Base-by-base conservation (phyloP, 2,329 filamentous ascomycete species). In the Aspergillus tanneri region DNA sequence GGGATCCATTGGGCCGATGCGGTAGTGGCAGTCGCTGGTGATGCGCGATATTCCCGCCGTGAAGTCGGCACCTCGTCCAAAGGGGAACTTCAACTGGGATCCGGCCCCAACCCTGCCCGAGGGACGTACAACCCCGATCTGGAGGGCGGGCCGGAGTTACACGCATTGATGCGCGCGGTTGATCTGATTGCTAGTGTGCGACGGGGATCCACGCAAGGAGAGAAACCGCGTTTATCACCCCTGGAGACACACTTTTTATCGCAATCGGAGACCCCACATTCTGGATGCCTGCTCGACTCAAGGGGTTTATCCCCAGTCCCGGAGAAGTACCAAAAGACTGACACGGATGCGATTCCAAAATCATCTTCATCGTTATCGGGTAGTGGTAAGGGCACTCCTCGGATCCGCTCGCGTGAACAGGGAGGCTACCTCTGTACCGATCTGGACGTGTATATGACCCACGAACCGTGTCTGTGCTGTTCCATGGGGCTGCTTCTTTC, bases 401-500 rank as follows among this genome's bases (percentile, higher is more conserved):
- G 88, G 8, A 72, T 92, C 25, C 81, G 86, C n/a, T 73, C 78
- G 2, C 73, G 88, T 47, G 87, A 93, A 65, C 59, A 86, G 24
- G 88, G 90, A 57, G 92, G 92, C 44, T 99, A 99, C 67, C 83
- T 99, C 16, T 97, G 92, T 72, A 90, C 95, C 57, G 88, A 90
- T 46, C 80, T 99, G 23, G 92, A 97, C 69, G 81, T 99, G 47
- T 97, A 96, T 72, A 78, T 95, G 52, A 96, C 91, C 2, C 91
- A 97, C 64, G 93, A 99, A 72, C 93, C 93, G 4, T 99, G 93
- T 66, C 82, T 95, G 51, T 95, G 95, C 82, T 99, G 93, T 72
- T 90, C 88, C 27, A 97, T 97, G 93, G 93, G 89, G 1, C 87
- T 97, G 59, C 78, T 97, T 18, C 91, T 97, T 66, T 96, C 92